Evolutionary conservation across 2,329 filamentous ascomycete genomes (phyloP), one percentile per base, ranked within the genome.

Genomic region (Calonectria montana): DNA sequence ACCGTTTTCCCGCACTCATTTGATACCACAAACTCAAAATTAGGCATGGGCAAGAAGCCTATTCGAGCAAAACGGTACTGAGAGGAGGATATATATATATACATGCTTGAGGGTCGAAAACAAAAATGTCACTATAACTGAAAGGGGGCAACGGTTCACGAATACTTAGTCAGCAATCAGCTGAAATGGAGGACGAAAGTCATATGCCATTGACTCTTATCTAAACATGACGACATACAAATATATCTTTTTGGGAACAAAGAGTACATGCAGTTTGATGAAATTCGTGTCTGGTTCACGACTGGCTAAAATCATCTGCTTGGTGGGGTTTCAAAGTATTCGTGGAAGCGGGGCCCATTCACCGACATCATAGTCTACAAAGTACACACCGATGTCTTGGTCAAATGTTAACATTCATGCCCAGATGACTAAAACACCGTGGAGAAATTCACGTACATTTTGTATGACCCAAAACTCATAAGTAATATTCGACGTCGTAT

Each of bases 391-490:
- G 67, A 65, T 50, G 65, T 75, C 77, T 79, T 78, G 66, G 70
- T 63, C 70, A 69, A 37, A 73, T 67, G 77, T 79, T 75, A 79
- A 79, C 74, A 77, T 73, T 75, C 70, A 78, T 76, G 73, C 47
- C 65, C 71, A 69, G 53, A 75, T 69, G 69, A 68, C 75, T 70
- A n/a, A 68, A 75, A 73, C 61, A 67, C 62, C 75, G 68, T 77
- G 71, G 71, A 75, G 73, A 77, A 79, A 77, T 73, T 73, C 79
- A 80, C 78, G 75, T 80, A 80, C 79, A 80, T 80, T 70, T 76
- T 73, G 73, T 75, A 71, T 73, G 73, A 79, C 75, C 76, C 75
- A 76, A 77, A 71, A 73, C 74, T 74, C 72, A 71, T 75, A 69
- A 61, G 18, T 66, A 43, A 55, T 72, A 68, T 70, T 75, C 72